These are phyloP conservation scores for Alternaria alternata DNA, from an alignment of 2,329 filamentous ascomycete genomes.

Conservation along the genomic window DNA sequence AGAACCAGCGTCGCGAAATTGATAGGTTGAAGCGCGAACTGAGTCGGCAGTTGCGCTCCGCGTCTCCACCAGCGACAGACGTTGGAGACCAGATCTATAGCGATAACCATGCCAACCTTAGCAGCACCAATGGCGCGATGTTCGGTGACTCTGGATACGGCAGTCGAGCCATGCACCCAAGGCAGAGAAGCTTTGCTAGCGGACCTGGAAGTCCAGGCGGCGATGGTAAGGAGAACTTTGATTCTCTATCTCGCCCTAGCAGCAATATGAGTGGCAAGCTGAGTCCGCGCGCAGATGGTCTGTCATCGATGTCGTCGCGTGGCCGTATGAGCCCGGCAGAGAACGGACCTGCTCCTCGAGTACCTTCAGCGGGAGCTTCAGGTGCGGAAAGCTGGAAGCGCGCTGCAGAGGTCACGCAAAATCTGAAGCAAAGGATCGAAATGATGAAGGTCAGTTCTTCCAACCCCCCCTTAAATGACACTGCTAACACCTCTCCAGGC, in stretches of 20 bases:
- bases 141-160: slow-evolving; percentile 45
- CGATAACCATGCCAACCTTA: slow-evolving; percentile 59
- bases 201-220: slow-evolving; percentile 45
- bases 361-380: slow-evolving; percentile 40
- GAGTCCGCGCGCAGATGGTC: slow-evolving; percentile 49
- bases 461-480: neutral
- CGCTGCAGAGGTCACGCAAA: slow-evolving; percentile 96
- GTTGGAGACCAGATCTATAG: slow-evolving; percentile 60
- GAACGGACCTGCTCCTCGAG: slow-evolving; percentile 30
- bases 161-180: slow-evolving; percentile 52
- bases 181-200: slow-evolving; percentile 37
- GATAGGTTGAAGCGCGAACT: slow-evolving; percentile 92
- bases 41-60: slow-evolving; percentile 60
- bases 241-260: slow-evolving; percentile 44
- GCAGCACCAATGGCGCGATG: slow-evolving; percentile 59
- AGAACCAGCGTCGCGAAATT: slow-evolving; percentile 84
- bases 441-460: slow-evolving; percentile 81
- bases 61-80: slow-evolving; percentile 64
- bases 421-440: slow-evolving; percentile 95
- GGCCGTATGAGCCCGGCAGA: slow-evolving; percentile 46
- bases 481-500: slow-evolving; percentile 41
- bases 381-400: slow-evolving; percentile 89
- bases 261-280: slow-evolving; percentile 51
- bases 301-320: slow-evolving; percentile 45
- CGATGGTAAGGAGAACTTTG: slow-evolving; percentile 60